Base-by-base conservation (phyloP, 2,329 filamentous ascomycete genomes). In the Gnomoniopsis smithogilvyi region DNA sequence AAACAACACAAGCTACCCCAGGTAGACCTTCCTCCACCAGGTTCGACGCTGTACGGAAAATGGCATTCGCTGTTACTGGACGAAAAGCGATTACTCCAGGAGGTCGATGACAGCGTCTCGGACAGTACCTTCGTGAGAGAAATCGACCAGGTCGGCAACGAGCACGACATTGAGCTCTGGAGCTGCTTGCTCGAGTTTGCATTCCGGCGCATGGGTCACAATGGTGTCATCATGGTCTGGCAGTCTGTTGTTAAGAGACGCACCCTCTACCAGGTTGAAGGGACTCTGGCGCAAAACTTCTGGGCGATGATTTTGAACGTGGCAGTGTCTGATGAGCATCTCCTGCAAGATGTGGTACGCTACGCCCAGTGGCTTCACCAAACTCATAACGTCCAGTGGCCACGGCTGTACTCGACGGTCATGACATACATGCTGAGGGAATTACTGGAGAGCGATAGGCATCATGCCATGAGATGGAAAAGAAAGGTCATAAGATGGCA, bases 401-500 rank as follows among this genome's bases (percentile, higher is more conserved):
- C 82, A 1, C 66, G 74, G 14, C 67, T 84, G 2, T 84, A 85
- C 63, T 67, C 69, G n/a, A 78, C 71, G n/a, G 64, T 78, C 14
- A 65, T 85, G 19, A 69, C 74, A 21, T 70, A 72, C 62, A 76
- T 78, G 50, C 69, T 85, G 6, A 68, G 67, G 1, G 72, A 71
- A 26, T 24, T 47, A 11, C 2, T 19, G 12, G 3, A 47, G 2
- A 21, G 11, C 19, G 14, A 21, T 19, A 21, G 2, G 6, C 21
- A 47, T 24, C 8, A 47, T 12, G 45, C 45, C 10, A 24, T 11
- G 19, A 70, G 67, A 30, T 69, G 76, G 47, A 74, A 73, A 53
- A 67, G 70, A 1, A 67, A 72, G 49, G 77, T 73, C 8, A 58
- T 80, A 48, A 69, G 70, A 30, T 84, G 82, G 81, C 80, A 84